Evolutionary conservation across 2,329 filamentous ascomycete species (phyloP), one percentile per base, ranked within the genome.

Genomic region (Trichoderma asperellum): DNA sequence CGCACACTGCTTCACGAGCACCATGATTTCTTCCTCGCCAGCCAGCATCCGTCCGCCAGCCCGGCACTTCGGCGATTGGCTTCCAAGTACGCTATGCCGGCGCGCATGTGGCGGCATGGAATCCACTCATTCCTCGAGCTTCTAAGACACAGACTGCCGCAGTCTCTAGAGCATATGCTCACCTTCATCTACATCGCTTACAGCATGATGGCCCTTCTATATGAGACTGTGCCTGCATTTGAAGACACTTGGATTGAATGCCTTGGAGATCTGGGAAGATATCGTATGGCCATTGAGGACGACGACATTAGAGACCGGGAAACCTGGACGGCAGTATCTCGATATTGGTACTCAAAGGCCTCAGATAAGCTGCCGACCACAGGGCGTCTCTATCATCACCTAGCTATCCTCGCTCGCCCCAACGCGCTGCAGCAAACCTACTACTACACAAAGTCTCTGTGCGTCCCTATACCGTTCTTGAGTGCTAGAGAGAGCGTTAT

Each of bases 181-280:
- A 89, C 90, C 0, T 98, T 97, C 68, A 93, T 98, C 0, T 96
- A 96, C 71, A 80, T 95, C 18, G 91, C 94, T 0, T 98, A 97
- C 72, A 91, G 91, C 2, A 96, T 97, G 88, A 93, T 97, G 87
- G 91, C 92, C 0, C 79, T 97, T 0, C 80, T 97, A 0, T 92
- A 94, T 70, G 95, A 98, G 74, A 97, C 92, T 0, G 92, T 97
- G 0, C 89, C 92, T 0, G 85, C 87, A 0, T 97, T 97, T 73
- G 87, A 92, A 64, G 92, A 96, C 69, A 97, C 92, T 0, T 98
- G 95, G 95, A 92, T 97, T 10, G 95, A 97, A 73, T 97, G 94
- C 65, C 81, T 98, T 0, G 95, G 95, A 0, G 94, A 98, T 75
- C 80, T 98, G 0, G 91, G 91, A 0, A 84, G 94, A 24, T 97